Conservation (phyloP, 805 yeast genomes). For the Teunomyces tritomae region DNA sequence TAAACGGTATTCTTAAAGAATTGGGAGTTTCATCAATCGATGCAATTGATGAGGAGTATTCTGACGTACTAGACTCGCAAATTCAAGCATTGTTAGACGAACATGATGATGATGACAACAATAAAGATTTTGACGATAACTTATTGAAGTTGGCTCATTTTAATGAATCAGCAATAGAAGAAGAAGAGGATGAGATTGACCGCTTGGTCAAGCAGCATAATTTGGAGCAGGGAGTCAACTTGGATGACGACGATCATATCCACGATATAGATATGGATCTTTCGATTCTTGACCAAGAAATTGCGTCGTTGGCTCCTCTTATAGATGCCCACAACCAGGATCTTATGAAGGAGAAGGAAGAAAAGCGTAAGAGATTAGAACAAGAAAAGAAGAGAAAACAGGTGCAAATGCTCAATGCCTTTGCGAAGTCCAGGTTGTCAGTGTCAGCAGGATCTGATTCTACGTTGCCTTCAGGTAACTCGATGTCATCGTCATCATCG, state of each 20-base stretch:
- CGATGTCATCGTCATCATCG: constrained; percentile 6
- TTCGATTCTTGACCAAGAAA: constrained; percentile 37
- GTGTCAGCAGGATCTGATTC: constrained; percentile 4
- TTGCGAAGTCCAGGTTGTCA: constrained; percentile 2
- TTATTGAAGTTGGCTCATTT: constrained; percentile 14
- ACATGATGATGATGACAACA: constrained; percentile 13
- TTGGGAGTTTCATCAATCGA: constrained; percentile 32
- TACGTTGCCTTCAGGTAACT: not conserved
- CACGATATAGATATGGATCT: constrained; percentile 26
- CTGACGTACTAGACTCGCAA: constrained; percentile 30
- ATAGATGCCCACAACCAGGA: constrained; percentile 36
- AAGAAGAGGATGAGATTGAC: constrained; percentile 39
- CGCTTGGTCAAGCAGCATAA: constrained; percentile 34
- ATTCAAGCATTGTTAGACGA: constrained; percentile 29
- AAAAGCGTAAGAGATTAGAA: constrained; percentile 16
- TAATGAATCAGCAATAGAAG: constrained; percentile 26
- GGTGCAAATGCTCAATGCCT: constrained; percentile 4
- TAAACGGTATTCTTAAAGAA: constrained; percentile 34
- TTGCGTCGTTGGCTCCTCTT: constrained; percentile 39
- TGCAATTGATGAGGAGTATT: constrained; percentile 27
- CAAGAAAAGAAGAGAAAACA: constrained; percentile 19
- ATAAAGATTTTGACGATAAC: constrained; percentile 14
- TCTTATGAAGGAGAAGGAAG: constrained; percentile 21
- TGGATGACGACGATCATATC: constrained; percentile 17
- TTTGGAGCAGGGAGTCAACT: constrained; percentile 28